Evolutionary conservation across 345 rosid species (phyloP), one percentile per base, ranked within the genome.

Genomic region (Salix suchowensis): DNA sequence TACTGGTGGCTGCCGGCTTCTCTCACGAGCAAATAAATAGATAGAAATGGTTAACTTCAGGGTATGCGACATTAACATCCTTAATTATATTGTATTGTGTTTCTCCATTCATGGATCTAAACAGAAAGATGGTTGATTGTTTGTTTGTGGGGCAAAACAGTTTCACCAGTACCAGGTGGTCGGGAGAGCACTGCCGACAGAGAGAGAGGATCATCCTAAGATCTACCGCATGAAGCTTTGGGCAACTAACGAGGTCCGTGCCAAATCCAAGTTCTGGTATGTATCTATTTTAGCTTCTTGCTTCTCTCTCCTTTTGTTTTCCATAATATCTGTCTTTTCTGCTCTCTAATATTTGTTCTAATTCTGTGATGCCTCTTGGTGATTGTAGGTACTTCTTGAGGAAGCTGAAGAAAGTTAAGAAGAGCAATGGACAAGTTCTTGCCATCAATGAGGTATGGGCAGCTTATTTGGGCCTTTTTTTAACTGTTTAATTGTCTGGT

Each of bases 81-180:
- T 36, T 36, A 19, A 14, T 10, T 32, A 8, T 28, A 3, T 36
- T 5, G 0, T 36, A 1, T 6, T 67, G 8, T 6, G 36, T 9
- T 32, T 32, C 36, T 1, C 11, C 16, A 67, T 36, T 32, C 11
- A 7, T 67, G 13, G 13, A n/a, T 55, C 61, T 55, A 55, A 55
- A 55, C 16, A 30, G 46, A 21, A 19, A 21, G 36, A 36, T 67
- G 36, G 39, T 67, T 67, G 54, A 3, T 24, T 24, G 61, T 65
- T 7, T 23, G 46, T 26, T 52, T 39, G 19, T 37, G 18, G 23
- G 34, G 39, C 2, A 13, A 82, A 55, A 55, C 88, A 88, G 90
- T 86, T 85, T 76, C 91, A 87, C 68, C 90, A 88, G 76, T 87
- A 89, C 84, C 92, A 89, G 84, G 92, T 89, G 74, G 92, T 86